These are phyloP conservation scores for Fusarium sp. DNA, from an alignment of 2,329 filamentous ascomycete species.

Conservation along the genomic window DNA sequence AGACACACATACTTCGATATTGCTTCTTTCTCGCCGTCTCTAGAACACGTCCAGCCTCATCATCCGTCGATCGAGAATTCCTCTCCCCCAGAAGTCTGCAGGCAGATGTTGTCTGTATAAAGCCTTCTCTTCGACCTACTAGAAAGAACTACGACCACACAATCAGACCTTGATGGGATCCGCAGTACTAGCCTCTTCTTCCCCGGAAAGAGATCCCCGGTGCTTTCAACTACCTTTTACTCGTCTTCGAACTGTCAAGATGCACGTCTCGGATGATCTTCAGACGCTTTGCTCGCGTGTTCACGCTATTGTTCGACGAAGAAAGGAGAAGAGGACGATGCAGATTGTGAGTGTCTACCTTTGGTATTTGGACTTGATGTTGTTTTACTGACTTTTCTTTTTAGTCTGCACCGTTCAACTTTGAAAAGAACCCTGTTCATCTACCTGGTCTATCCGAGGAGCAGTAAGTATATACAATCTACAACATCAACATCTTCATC, in stretches of 20 bases:
- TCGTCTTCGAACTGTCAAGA: constrained; percentile 37
- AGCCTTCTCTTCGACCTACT: neutral
- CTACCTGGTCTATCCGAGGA: constrained; percentile 69
- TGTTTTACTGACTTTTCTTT: constrained; percentile 24
- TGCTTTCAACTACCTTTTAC: constrained; percentile 25
- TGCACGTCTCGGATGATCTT: constrained; percentile 57
- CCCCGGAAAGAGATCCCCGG: constrained; percentile 35
- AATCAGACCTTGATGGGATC: constrained; percentile 28
- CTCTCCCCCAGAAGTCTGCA: too few species aligned
- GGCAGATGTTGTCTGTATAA: neutral
- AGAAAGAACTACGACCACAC: constrained; percentile 11
- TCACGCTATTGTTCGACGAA: constrained; percentile 57
- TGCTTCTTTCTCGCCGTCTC: constrained; percentile 15
- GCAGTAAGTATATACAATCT: constrained; percentile 59
- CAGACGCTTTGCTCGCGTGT: constrained; percentile 59
- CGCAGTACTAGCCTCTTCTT: constrained; percentile 6
- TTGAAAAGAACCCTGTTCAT: constrained; percentile 65
- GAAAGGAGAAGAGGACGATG: constrained; percentile 56
- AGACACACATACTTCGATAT: neutral
- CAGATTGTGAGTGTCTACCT: constrained; percentile 60
- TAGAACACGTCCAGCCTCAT: constrained; percentile 13
- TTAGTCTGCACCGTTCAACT: constrained; percentile 70
- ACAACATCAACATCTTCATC: neutral
- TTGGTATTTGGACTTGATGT: constrained; percentile 24
- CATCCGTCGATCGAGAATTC: neutral